A percentile compares a stretch with the other conserved stretches of the same genome.
Conservation (phyloP, 768 basidiomycete genomes). For the Naganishia vaughanmartiniae region DNA sequence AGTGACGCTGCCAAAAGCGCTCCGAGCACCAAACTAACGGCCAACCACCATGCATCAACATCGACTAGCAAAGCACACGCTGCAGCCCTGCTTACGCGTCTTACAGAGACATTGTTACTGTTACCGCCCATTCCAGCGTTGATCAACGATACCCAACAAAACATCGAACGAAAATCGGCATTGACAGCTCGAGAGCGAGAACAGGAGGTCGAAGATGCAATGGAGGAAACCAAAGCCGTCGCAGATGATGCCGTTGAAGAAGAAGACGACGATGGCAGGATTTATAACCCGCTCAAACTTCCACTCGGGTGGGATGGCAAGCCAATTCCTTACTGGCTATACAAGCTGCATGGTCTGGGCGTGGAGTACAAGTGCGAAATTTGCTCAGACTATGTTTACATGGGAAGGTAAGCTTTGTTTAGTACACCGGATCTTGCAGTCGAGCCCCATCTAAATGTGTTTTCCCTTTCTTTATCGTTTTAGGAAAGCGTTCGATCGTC, state of each 20-base stretch:
- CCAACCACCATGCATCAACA: slow-evolving; percentile 35
- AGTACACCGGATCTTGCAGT: background rate
- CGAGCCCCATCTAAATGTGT: background rate
- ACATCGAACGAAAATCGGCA: slow-evolving; percentile 93
- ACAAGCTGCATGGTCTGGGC: slow-evolving; percentile 96
- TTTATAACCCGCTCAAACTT: slow-evolving; percentile 96
- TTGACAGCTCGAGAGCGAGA: slow-evolving; percentile 90
- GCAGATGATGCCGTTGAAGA: slow-evolving; percentile 55
- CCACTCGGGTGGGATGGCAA: slow-evolving; percentile 98
- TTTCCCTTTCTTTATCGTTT: slow-evolving; percentile 18
- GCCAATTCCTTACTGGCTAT: slow-evolving; percentile 98
- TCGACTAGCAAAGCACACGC: slow-evolving; percentile 34
- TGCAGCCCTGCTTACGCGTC: slow-evolving; percentile 69
- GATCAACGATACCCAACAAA: slow-evolving; percentile 85
- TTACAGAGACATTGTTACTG: slow-evolving; percentile 66
- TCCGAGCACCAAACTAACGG: slow-evolving; percentile 54
- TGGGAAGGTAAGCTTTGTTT: slow-evolving; percentile 69
- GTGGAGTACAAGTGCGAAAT: slow-evolving; percentile 97
- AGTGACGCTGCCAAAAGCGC: slow-evolving; percentile 7
- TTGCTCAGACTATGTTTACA: slow-evolving; percentile 92
- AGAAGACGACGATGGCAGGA: slow-evolving; percentile 91
- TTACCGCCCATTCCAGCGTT: slow-evolving; percentile 61
- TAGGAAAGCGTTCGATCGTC: slow-evolving; percentile 47
- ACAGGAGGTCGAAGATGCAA: slow-evolving; percentile 74
- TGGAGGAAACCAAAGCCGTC: slow-evolving; percentile 49